Evolutionary conservation across 805 yeast genomes (phyloP), one percentile per base, ranked within the genome.

Genomic region (Wickerhamomyces alni): DNA sequence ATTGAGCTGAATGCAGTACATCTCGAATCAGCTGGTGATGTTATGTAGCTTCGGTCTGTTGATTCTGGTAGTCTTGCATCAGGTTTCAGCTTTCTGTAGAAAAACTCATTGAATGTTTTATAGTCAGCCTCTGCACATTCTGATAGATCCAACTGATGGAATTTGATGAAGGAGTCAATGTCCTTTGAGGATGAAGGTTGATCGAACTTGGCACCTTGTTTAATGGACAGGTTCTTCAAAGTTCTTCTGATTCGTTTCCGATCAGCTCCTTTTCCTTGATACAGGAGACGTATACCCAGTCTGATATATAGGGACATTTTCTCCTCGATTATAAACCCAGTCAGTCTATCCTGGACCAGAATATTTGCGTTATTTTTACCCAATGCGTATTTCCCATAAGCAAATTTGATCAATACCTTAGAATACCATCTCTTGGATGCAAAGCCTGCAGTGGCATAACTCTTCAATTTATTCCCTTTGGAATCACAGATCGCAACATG

Each of bases 351-450:
- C 59, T 93, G 98, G 2, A 91, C 97, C 36, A 93, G 66, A 24
- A 93, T 91, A 55, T 91, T 91, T 9, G 97, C 99, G 35, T 94
- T 87, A 55, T 91, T 87, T 18, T 82, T 80, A 2, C 97, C 97
- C 28, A 91, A 62, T 36, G 80, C 78, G 57, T 88, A 83, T 51
- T 83, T 83, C 0, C 99, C 99, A 55, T 87, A 88, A 0, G 93
- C 86, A 35, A 93, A 65, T 54, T 87, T 89, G 36, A 88, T 82
- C 41, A 89, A 65, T 3, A 85, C 74, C 52, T 84, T 87, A 4
- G 89, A 72, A 54, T 84, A 87, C 98, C 98, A 89, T 44, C 88
- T 76, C 50, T 86, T 80, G 4, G 89, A 75, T 0, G 98, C 98
- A 49, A 82, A 77, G 35, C 77, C 80, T 1, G 91, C 74, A 0